Base-by-base conservation (phyloP, 139 green algal genomes). In the Tetradesmus lagerheimii region DNA sequence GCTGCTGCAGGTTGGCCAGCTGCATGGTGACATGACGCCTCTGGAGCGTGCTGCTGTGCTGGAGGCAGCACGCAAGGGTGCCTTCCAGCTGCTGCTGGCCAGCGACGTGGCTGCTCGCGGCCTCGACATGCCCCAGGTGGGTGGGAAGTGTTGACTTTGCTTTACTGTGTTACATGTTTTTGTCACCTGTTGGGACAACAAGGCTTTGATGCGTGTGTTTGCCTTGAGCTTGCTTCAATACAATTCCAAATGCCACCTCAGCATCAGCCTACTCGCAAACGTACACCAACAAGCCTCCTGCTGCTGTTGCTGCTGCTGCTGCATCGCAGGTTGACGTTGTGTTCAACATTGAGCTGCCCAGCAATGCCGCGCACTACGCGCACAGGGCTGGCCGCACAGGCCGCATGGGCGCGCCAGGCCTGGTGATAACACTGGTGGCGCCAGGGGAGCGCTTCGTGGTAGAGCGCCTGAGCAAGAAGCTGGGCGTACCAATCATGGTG, bases 51-150 rank as follows among this genome's bases (percentile, higher is more conserved):
- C 90, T 66, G 92, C 90, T 43, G 91, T 96, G 43, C 91, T 99
- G 57, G 83, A 93, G 23, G 86, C 90, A 50, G 99, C 99, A 87
- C 83, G 91, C 15, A 87, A 88, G 25, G 96, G 98, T 25, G 87
- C 94, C 15, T 88, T 96, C 74, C 93, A 94, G 25, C 97, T 95
- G 15, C 95, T 99, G 53, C 31, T 99, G 43, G 96, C 98, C 23
- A 96, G 83, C 35, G 98, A 99, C 85, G 96, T 99, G 47, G 98
- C 96, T 23, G 97, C 98, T 1, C 89, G 98, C 0, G 98, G 98
- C 6, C 90, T 99, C 4, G 98, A 99, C 90, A 81, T 99, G 29
- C 92, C 92, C 1, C 93, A 97, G 85, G 85, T 89, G 41, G 57
- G 84, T 74, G 5, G 2, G 15, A 12, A 35, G n/a, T 38, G 47